A percentile compares a stretch with the other conserved stretches of the same genome.
Conservation (phyloP, 2,329 filamentous ascomycete genomes). For the Epichloe uncinata region DNA sequence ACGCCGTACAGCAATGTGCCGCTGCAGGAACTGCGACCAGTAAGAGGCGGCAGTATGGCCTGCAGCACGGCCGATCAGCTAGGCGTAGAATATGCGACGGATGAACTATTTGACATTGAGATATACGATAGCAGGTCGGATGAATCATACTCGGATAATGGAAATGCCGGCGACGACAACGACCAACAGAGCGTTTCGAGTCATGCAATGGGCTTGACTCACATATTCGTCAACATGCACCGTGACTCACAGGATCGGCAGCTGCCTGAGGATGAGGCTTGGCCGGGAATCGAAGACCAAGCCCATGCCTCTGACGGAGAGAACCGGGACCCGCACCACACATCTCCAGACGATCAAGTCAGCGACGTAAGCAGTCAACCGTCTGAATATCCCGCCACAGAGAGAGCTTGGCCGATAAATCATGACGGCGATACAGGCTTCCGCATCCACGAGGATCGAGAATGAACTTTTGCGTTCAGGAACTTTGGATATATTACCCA, state of each 20-base stretch:
- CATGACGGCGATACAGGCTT: slow-evolving; percentile 18
- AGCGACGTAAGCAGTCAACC: slow-evolving; percentile 36
- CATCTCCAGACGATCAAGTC: slow-evolving; percentile 14
- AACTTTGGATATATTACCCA: not conserved
- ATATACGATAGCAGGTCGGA: slow-evolving; percentile 24
- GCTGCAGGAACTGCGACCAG: slow-evolving; percentile 24
- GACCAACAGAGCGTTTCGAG: slow-evolving; percentile 12
- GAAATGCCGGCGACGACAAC: slow-evolving; percentile 14
- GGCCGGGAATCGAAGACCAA: slow-evolving; percentile 42
- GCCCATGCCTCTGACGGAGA: slow-evolving; percentile 34
- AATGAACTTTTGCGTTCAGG: not conserved
- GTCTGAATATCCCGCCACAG: slow-evolving; percentile 42
- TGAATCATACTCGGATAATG: slow-evolving; percentile 17
- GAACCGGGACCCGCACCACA: slow-evolving; percentile 32
- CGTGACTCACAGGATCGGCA: slow-evolving; percentile 16
- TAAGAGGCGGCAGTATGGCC: slow-evolving; percentile 17
- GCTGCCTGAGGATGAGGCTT: slow-evolving; percentile 40
- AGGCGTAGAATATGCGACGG: slow-evolving; percentile 19
- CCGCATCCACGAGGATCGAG: slow-evolving; percentile 27
- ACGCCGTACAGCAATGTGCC: slow-evolving; percentile 58
- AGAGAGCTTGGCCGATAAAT: slow-evolving; percentile 25
- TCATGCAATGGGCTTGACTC: slow-evolving; percentile 16
- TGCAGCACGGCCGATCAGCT: slow-evolving; percentile 17
- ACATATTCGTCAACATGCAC: slow-evolving; percentile 3
- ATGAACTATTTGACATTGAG: slow-evolving; percentile 22